Evolutionary conservation across 306 rosid species (phyloP).

Genomic region (Cyamopsis tetragonoloba): DNA sequence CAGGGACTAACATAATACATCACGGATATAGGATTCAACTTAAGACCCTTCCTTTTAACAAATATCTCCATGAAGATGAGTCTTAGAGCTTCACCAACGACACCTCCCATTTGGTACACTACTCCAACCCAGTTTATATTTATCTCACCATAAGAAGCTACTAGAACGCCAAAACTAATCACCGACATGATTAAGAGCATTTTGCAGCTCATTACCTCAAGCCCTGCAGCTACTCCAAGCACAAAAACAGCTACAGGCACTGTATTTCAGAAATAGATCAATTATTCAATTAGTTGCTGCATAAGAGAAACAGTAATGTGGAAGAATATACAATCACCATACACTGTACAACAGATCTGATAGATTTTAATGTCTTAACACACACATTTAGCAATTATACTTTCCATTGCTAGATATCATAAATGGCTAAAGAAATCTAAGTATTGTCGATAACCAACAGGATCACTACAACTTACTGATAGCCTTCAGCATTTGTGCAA

Average conservation of each 20-base stretch:
- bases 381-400: background rate
- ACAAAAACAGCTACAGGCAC: conserved; percentile 98
- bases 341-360: background rate
- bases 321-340: conserved; percentile 5
- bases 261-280: conserved; percentile 33
- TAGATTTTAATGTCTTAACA: conserved; percentile 9
- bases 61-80: conserved; percentile 98
- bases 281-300: conserved; percentile 18
- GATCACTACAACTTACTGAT: conserved; percentile 66
- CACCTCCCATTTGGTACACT: conserved; percentile 99
- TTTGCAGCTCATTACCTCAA: conserved; percentile 89
- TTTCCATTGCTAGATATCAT: conserved; percentile 11
- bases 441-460: conserved; percentile 13
- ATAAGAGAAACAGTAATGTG: conserved; percentile 1
- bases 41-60: conserved; percentile 94
- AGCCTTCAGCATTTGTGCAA: conserved; percentile 98
- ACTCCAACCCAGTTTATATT: conserved; percentile 94
- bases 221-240: conserved; percentile 96
- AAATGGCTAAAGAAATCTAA: conserved; percentile 20
- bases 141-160: conserved; percentile 96
- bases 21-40: conserved; percentile 83
- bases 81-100: conserved; percentile 95
- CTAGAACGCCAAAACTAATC: conserved; percentile 92
- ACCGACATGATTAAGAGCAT: conserved; percentile 95
- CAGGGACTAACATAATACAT: conserved; percentile 99